Percentiles rank a stretch among this genome's conserved stretches.
phyloP scores from a whole-genome alignment of 441 rosid genomes.

The Erodium texanum region DNA sequence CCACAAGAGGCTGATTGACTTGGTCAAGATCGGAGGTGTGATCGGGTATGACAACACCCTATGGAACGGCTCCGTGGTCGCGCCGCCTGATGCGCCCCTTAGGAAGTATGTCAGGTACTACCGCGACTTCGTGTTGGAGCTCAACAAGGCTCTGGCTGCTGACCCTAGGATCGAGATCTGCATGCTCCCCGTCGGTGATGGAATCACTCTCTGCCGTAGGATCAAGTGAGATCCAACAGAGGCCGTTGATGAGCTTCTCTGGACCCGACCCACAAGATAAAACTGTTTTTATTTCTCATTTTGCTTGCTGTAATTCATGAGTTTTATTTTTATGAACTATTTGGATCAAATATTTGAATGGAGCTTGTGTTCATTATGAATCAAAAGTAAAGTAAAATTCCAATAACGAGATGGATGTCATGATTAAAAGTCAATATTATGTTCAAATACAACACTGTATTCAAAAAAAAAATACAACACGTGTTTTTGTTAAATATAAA shows the following conservation, averaged over 20 bases:
- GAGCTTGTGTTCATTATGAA: no score
- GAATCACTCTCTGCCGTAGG: slow-evolving; percentile 95
- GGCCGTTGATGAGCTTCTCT: neutral
- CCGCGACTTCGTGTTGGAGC: slow-evolving; percentile 75
- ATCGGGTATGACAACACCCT: slow-evolving; percentile 97
- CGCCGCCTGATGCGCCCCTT: slow-evolving; percentile 70
- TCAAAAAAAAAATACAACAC: no score
- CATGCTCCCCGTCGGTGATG: slow-evolving; percentile 91
- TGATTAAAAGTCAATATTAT: no score
- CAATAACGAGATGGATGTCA: no score
- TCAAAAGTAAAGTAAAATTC: no score
- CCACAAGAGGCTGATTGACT: slow-evolving; percentile 65
- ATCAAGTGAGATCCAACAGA: slow-evolving; percentile 31
- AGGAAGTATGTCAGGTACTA: slow-evolving; percentile 62
- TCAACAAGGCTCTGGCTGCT: slow-evolving; percentile 84
- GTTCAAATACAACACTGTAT: no score
- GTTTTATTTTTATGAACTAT: neutral
- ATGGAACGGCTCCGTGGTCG: slow-evolving; percentile 93
- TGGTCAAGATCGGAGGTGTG: slow-evolving; percentile 77
- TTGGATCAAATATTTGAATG: neutral
- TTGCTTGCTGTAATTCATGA: neutral
- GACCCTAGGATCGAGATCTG: slow-evolving; percentile 98
- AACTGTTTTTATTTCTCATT: neutral
- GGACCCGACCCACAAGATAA: no score
- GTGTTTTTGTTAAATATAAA: no score